phyloP scores from a whole-genome alignment of 129 eudicot genomes.

The Deinandra increscens region DNA sequence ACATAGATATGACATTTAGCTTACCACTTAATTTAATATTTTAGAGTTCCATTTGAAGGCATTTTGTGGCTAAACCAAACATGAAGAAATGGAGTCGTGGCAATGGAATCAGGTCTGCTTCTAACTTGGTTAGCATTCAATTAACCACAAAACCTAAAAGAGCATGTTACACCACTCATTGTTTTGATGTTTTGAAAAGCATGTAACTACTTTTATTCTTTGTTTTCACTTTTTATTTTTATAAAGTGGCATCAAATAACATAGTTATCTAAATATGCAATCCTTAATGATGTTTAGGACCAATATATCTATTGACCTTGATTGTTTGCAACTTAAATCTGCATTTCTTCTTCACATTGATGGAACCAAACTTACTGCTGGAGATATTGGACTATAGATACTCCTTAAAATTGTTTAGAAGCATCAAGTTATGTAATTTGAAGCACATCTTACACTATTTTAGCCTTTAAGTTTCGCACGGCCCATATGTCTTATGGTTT shows the following conservation, averaged over 20 bases:
- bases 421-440: no score
- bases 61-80: conserved; percentile 65
- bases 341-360: conserved; percentile 61
- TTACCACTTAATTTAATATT: no score
- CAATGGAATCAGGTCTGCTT: conserved; percentile 82
- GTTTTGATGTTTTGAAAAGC: conserved; percentile 80
- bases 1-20: no score
- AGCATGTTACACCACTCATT: conserved; percentile 97
- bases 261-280: conserved; percentile 3
- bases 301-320: conserved; percentile 16
- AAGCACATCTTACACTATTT: no score
- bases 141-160: conserved; percentile 84
- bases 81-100: conserved; percentile 95
- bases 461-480: no score
- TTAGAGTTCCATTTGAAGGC: no score
- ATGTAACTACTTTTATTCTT: conserved; percentile 39
- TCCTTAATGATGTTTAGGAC: not conserved
- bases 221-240: not conserved
- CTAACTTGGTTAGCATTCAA: conserved; percentile 82
- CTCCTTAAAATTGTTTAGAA: no score
- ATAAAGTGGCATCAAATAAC: not conserved
- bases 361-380: conserved; percentile 55
- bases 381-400: conserved; percentile 72
- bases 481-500: no score
- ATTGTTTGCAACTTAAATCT: conserved; percentile 51